Percentiles rank a stretch among this genome's conserved stretches.
Evolutionary conservation across 139 green algal genomes (phyloP).

Genomic region (Eudorina sp.): DNA sequence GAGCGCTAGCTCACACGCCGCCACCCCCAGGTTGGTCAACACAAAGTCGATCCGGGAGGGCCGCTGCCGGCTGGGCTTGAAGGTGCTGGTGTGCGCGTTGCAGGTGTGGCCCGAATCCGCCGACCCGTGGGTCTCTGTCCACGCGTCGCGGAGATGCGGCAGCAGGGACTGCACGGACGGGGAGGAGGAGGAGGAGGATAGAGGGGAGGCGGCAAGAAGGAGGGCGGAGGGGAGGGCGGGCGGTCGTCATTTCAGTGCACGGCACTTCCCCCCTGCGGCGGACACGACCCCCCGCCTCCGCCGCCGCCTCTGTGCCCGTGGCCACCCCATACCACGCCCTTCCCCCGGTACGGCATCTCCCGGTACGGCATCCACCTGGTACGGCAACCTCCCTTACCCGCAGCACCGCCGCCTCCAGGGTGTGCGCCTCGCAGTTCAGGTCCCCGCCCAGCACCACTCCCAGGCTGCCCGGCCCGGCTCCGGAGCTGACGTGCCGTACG

Average conservation of each 20-base stretch:
- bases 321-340: not conserved
- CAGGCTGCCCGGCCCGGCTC: not conserved
- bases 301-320: too few species aligned
- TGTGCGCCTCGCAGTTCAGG: slow-evolving; percentile 62
- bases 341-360: not conserved
- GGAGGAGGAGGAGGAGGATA: not conserved
- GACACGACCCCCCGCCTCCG: not conserved
- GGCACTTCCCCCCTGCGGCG: not conserved
- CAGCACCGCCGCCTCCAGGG: slow-evolving; percentile 62
- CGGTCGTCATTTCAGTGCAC: not conserved
- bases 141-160: slow-evolving; percentile 53
- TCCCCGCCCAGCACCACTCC: slow-evolving; percentile 61
- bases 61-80: slow-evolving; percentile 46
- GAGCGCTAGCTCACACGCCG: slow-evolving; percentile 5
- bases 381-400: too few species aligned
- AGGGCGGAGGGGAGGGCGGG: not conserved
- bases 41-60: slow-evolving; percentile 67
- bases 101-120: slow-evolving; percentile 52
- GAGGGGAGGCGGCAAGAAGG: not conserved
- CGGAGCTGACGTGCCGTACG: slow-evolving; percentile 13
- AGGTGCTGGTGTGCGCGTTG: slow-evolving; percentile 62
- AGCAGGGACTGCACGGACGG: slow-evolving; percentile 16
- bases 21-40: slow-evolving; percentile 6
- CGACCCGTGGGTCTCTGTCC: slow-evolving; percentile 39
- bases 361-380: not conserved